Evolutionary conservation across 805 yeast genomes (phyloP).

Genomic region (Kregervanrija pseudodelftensis): DNA sequence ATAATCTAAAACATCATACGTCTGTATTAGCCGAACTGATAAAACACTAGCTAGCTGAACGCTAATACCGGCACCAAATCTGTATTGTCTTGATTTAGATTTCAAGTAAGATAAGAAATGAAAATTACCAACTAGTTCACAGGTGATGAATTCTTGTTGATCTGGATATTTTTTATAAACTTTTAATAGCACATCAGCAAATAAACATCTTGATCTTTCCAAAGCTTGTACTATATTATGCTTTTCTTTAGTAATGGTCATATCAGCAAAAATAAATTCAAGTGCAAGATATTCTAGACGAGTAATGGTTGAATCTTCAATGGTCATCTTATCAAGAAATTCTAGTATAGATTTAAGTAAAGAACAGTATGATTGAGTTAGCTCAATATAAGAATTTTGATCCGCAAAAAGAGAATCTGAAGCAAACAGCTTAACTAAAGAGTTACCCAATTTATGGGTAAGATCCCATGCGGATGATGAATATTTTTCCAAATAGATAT

Average conservation of each 20-base stretch:
- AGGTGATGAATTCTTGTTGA: conserved; percentile 55
- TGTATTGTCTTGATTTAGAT: conserved; percentile 34
- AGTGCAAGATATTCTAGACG: conserved; percentile 49
- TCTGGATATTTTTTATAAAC: conserved; percentile 36
- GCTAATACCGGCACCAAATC: conserved; percentile 35
- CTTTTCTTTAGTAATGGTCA: conserved; percentile 3
- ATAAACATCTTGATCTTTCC: conserved; percentile 22
- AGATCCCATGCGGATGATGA: too few relatives aligned
- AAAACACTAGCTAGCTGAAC: conserved; percentile 45
- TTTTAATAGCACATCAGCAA: conserved; percentile 26
- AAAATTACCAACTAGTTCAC: conserved; percentile 49
- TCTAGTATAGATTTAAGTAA: too few relatives aligned
- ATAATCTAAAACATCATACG: conserved; percentile 11
- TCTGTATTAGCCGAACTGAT: conserved; percentile 35
- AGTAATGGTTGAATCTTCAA: conserved; percentile 31
- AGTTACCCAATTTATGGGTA: too few relatives aligned
- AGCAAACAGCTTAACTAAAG: too few relatives aligned
- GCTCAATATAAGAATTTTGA: too few relatives aligned
- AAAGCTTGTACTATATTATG: conserved; percentile 1
- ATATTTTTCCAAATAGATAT: too few relatives aligned
- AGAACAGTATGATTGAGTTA: too few relatives aligned
- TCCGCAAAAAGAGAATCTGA: too few relatives aligned
- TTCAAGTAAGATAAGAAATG: conserved; percentile 43
- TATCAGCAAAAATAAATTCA: conserved; percentile 34
- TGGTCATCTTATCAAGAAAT: not conserved